These are phyloP conservation scores for Cudoniella acicularis DNA, from an alignment of 495 filamentous ascomycete species.

Conservation along the genomic window DNA sequence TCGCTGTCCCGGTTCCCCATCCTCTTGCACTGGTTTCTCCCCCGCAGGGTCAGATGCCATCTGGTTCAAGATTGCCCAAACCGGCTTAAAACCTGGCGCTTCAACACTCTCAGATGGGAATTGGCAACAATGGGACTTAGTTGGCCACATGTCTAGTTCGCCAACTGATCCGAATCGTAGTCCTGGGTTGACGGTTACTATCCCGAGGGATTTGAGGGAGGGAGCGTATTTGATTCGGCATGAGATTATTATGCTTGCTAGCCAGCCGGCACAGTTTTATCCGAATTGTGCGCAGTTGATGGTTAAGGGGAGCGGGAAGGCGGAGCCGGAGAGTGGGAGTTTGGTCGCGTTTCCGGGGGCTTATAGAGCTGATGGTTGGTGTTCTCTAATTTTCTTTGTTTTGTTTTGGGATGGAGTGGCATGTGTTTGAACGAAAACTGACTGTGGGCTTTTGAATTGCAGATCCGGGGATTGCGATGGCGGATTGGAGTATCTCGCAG, in stretches of 20 bases:
- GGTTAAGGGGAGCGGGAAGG: constrained; percentile 32
- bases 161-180: no score
- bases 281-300: constrained; percentile 42
- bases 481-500: no score
- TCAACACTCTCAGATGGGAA: no score
- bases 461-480: constrained; percentile 6
- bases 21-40: constrained; percentile 17
- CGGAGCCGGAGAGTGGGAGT: constrained; percentile 24
- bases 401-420: background rate
- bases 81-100: constrained; percentile 24
- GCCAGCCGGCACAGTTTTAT: constrained; percentile 32
- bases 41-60: constrained; percentile 23
- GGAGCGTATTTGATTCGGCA: constrained; percentile 41
- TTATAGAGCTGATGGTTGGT: constrained; percentile 4
- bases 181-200: constrained; percentile 9
- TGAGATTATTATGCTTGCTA: constrained; percentile 34
- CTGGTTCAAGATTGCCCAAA: constrained; percentile 30
- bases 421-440: no score
- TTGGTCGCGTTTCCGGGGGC: constrained; percentile 33
- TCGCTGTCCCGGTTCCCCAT: constrained; percentile 22
- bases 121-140: no score
- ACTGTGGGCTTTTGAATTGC: background rate
- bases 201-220: constrained; percentile 32
- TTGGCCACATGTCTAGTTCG: no score
- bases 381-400: background rate